phyloP scores from a whole-genome alignment of 2,329 filamentous ascomycete species.

The Botryotinia calthae region DNA sequence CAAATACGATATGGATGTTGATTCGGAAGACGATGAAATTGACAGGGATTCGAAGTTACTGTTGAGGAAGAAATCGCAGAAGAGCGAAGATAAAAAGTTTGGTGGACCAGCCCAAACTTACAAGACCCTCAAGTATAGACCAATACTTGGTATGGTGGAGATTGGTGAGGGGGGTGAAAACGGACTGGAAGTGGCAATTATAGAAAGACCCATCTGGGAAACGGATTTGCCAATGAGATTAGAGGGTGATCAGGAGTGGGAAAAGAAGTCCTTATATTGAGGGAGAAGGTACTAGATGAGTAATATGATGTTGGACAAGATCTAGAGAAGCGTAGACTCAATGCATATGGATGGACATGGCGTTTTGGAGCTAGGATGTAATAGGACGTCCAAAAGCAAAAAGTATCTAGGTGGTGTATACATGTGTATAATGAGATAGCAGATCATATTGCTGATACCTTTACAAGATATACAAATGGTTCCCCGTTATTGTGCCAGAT shows the following conservation, averaged over 20 bases:
- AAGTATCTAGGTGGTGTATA: slow-evolving; percentile 6
- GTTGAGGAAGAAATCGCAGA: slow-evolving; percentile 30
- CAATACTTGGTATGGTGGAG: slow-evolving; percentile 73
- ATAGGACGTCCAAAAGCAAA: slow-evolving; percentile 11
- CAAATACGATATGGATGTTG: slow-evolving; percentile 3
- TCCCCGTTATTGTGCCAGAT: neutral
- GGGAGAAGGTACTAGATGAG: neutral
- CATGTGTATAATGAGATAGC: slow-evolving; percentile 11
- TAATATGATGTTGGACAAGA: slow-evolving; percentile 1
- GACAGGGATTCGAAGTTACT: neutral
- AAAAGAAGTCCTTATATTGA: slow-evolving; percentile 29
- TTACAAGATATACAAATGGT: slow-evolving; percentile 1
- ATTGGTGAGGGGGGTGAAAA: slow-evolving; percentile 40
- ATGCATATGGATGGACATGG: slow-evolving; percentile 14
- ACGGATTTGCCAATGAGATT: slow-evolving; percentile 73
- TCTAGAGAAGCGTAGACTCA: neutral
- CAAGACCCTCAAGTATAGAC: slow-evolving; percentile 89
- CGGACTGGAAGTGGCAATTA: slow-evolving; percentile 74
- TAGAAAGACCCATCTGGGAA: slow-evolving; percentile 85
- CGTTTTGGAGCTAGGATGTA: slow-evolving; percentile 11
- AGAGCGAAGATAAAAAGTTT: slow-evolving; percentile 32
- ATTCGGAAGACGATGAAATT: slow-evolving; percentile 15
- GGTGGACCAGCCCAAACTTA: slow-evolving; percentile 46
- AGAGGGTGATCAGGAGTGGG: slow-evolving; percentile 56
- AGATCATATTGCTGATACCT: slow-evolving; percentile 4